A percentile compares a stretch with the other conserved stretches of the same genome.
Evolutionary conservation across 73 alveolate species (phyloP).

Genomic region (Uronychia setigera): DNA sequence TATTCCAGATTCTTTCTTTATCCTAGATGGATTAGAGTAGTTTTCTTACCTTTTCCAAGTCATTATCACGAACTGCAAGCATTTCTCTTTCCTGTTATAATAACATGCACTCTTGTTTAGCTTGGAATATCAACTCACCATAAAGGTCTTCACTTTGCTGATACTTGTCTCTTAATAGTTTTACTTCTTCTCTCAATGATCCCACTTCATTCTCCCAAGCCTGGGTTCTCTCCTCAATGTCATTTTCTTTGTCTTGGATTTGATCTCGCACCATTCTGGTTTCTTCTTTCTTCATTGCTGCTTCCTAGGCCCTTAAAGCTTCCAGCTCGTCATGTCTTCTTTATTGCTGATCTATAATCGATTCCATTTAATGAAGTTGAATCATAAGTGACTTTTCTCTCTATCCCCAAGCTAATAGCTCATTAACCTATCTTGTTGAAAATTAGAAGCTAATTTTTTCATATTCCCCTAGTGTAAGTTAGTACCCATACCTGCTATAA

Average conservation of each 20-base stretch:
- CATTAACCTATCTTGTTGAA: not conserved
- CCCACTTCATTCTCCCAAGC: not conserved
- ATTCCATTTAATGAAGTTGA: not conserved
- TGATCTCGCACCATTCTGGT: not conserved
- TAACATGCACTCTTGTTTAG: not conserved
- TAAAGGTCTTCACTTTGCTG: not conserved
- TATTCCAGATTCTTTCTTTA: not conserved
- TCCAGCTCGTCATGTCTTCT: not conserved
- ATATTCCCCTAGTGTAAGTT: not conserved
- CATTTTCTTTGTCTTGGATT: not conserved
- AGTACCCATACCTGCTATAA: not conserved
- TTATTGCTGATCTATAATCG: not conserved
- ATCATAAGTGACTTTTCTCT: not conserved
- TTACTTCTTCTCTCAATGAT: not conserved
- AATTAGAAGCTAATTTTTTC: not conserved
- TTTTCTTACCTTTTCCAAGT: not conserved
- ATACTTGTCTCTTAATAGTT: not conserved
- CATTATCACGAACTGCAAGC: not conserved
- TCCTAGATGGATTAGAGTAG: not conserved
- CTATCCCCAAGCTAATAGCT: not conserved
- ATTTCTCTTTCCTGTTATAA: not conserved
- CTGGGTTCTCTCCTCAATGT: not conserved
- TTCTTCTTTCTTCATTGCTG: not conserved
- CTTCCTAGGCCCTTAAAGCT: not conserved
- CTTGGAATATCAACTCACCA: not conserved